Evolutionary conservation across 176 grass and related monocot species (phyloP).

Genomic region (Oryza meyeriana): DNA sequence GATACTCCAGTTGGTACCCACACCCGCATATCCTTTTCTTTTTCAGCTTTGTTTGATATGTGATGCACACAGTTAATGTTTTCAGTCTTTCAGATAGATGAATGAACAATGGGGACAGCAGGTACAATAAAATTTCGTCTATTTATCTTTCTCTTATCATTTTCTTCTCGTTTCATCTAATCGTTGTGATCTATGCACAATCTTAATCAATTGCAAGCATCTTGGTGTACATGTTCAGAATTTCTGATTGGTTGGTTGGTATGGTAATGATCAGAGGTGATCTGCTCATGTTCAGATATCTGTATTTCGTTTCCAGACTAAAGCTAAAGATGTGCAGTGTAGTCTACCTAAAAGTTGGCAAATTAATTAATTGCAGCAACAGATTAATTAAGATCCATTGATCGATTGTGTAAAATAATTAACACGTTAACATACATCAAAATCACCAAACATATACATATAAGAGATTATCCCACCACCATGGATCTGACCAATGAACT

Average conservation of each 20-base stretch:
- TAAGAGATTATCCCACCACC: constrained; percentile 6
- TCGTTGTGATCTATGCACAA: background rate
- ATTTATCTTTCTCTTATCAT: background rate
- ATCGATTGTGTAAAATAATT: background rate
- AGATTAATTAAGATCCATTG: background rate
- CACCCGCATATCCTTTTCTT: background rate
- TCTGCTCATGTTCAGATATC: background rate
- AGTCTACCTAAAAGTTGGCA: too few species aligned
- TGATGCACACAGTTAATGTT: background rate
- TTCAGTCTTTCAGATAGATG: background rate
- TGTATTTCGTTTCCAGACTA: too few species aligned
- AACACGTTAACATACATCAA: background rate
- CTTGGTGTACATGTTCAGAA: background rate
- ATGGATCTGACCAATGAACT: constrained; percentile 15
- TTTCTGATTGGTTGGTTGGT: background rate
- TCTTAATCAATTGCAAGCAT: background rate
- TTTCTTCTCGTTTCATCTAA: background rate
- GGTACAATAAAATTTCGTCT: background rate
- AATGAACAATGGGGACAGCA: background rate
- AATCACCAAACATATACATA: constrained; percentile 26
- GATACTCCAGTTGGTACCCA: background rate
- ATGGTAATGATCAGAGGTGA: background rate
- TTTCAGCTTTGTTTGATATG: background rate
- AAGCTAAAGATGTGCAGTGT: too few species aligned
- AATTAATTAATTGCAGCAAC: too few species aligned